Evolutionary conservation across 371 early-diverging fungal species (phyloP), one percentile per base, ranked within the genome.

Genomic region (Funneliformis caledonium): DNA sequence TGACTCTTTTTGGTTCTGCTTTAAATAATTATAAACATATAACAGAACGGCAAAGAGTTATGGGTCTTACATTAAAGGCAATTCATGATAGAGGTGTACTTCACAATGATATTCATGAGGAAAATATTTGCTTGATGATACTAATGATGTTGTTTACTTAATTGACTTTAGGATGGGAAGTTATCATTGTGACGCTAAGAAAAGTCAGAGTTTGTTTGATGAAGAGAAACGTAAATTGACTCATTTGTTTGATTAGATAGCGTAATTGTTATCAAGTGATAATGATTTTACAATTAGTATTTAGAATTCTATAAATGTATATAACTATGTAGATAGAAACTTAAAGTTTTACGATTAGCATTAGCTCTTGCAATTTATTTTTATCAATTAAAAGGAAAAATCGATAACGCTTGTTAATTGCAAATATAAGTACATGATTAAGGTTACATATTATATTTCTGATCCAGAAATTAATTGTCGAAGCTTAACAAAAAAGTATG

Each of bases 51-150:
- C 74, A 74, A 74, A 74, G 33, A 12, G 26, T 14, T 33, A 65
- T 26, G 14, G 59, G 56, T 74, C 19, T 33, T 26, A 60, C 33
- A 74, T 37, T 76, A 76, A 37, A 76, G 7, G 48, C 47, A 19
- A 76, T 76, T 48, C 47, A 76, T 45, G 19, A 64, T 37, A 19
- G 19, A 43, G 72, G 26, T 26, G 26, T 26, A 26, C 26, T 26
- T 26, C 26, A 0, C 26, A 26, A 26, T 26, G 26, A 26, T 19
- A 76, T 76, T 64, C 65, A 4, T 8, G 65, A 64, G 47, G 77
- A 64, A 76, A 76, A 76, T 64, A 45, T 76, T 76, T 76, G 31
- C 26, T 76, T 76, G 16, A 76, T 64, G 47, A 76, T 26, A 59
- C 5, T 43, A 64, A 64, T 31, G 77, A 64, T 22, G 33, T 45